Evolutionary conservation across 176 grass and related monocot species (phyloP).

Genomic region (Cenchrus fungigraminus): DNA sequence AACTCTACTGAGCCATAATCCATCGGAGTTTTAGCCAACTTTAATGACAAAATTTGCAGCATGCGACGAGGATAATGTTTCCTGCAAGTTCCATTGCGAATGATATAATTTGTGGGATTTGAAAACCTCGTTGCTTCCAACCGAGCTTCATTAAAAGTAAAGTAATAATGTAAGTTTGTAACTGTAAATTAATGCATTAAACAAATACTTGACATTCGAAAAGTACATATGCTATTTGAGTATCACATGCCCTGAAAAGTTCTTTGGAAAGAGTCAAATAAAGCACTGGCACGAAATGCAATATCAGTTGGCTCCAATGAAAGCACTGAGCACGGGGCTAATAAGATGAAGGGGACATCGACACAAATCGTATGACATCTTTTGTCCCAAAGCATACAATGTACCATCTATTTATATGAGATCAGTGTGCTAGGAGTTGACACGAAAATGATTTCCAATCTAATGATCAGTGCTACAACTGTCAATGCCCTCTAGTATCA

Average conservation of each 20-base stretch:
- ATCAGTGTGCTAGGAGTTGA: not conserved
- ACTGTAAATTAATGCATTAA: constrained; percentile 6
- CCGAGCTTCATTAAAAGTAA: constrained; percentile 28
- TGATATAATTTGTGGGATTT: not conserved
- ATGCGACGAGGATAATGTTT: not conserved
- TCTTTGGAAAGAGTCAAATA: not conserved
- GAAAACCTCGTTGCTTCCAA: constrained; percentile 17
- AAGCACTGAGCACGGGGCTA: not conserved
- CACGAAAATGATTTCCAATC: not conserved
- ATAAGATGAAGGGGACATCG: not conserved
- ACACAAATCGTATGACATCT: not conserved
- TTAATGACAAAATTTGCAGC: constrained; percentile 10
- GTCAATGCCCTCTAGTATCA: not conserved
- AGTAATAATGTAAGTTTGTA: not conserved
- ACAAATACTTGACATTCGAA: not conserved
- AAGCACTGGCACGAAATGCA: constrained; percentile 7
- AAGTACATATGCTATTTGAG: constrained; percentile 1
- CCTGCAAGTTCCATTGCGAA: not conserved
- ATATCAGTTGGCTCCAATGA: not conserved
- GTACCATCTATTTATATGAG: not conserved
- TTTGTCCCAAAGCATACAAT: not conserved
- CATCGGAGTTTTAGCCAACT: not conserved
- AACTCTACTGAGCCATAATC: not conserved
- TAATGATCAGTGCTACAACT: not conserved
- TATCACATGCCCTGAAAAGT: not conserved